Evolutionary conservation across 805 yeast genomes (phyloP).

Genomic region (Yamadazyma tumulicola): DNA sequence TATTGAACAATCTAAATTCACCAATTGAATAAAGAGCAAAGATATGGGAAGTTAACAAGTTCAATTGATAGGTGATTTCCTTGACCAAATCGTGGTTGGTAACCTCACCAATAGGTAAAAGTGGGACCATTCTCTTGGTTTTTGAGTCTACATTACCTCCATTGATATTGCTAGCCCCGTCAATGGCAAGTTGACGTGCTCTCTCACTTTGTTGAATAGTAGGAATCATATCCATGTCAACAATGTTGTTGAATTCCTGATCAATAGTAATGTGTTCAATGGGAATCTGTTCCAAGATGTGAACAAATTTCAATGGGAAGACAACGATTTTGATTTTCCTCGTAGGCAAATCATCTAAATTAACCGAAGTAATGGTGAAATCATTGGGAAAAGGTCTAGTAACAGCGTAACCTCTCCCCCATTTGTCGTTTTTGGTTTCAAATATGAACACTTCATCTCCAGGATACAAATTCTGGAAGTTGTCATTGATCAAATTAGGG

Average conservation of each 20-base stretch:
- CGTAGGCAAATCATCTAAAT: conserved; percentile 62
- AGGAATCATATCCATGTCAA: conserved; percentile 23
- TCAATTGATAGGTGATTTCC: conserved; percentile 57
- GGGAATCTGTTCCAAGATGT: conserved; percentile 41
- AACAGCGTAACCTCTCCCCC: conserved; percentile 79
- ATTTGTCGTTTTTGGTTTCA: conserved; percentile 55
- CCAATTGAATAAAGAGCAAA: conserved; percentile 70
- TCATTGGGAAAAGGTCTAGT: conserved; percentile 69
- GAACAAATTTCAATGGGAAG: conserved; percentile 57
- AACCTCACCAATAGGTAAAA: conserved; percentile 50
- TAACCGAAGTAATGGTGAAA: conserved; percentile 57
- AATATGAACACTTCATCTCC: conserved; percentile 79
- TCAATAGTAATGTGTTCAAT: conserved; percentile 26
- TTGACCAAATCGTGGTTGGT: conserved; percentile 35
- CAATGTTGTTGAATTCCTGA: conserved; percentile 26
- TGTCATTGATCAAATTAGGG: conserved; percentile 32
- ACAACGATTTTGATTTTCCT: conserved; percentile 50
- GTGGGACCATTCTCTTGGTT: conserved; percentile 32
- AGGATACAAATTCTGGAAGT: conserved; percentile 55
- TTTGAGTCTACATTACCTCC: background rate
- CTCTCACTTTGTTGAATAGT: conserved; percentile 30
- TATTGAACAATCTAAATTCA: conserved; percentile 60
- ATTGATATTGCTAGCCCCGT: conserved; percentile 11
- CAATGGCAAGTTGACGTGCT: conserved; percentile 21
- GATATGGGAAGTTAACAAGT: conserved; percentile 58